Conservation (phyloP, 1,139 yeast species). For the Saccharomyces hybrid region DNA sequence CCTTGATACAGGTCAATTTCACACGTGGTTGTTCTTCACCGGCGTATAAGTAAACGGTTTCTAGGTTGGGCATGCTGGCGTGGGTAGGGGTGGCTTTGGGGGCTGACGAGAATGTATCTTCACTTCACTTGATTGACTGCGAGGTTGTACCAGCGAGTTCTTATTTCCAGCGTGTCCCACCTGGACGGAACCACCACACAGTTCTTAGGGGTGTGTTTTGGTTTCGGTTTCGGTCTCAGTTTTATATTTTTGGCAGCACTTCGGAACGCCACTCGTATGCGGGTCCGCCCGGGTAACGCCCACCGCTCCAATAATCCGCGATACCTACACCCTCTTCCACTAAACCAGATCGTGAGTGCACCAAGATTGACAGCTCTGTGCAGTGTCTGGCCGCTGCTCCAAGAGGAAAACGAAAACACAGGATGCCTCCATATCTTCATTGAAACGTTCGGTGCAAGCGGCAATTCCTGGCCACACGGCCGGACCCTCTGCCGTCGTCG, state of each 20-base stretch:
- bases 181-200: not conserved
- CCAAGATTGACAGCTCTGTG: no score
- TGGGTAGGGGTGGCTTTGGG: no score
- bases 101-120: not conserved
- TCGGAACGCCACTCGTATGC: not conserved
- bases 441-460: not conserved
- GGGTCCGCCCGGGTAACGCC: not conserved
- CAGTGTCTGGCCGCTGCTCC: no score
- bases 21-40: conserved; percentile 24
- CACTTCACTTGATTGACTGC: not conserved
- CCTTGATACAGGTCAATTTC: conserved; percentile 18
- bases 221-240: not conserved
- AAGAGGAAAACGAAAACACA: not conserved
- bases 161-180: not conserved
- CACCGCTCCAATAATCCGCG: no score
- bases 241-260: not conserved
- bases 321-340: no score
- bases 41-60: conserved; percentile 21
- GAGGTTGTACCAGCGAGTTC: conserved; percentile 1
- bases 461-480: not conserved
- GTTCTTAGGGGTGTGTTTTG: not conserved
- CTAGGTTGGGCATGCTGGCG: conserved; percentile 4
- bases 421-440: not conserved
- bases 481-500: not conserved
- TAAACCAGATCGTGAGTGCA: no score